Evolutionary conservation across 352 stramenopile genomes (phyloP), one percentile per base, ranked within the genome.

Genomic region (Pilasporangium apinafurcum): DNA sequence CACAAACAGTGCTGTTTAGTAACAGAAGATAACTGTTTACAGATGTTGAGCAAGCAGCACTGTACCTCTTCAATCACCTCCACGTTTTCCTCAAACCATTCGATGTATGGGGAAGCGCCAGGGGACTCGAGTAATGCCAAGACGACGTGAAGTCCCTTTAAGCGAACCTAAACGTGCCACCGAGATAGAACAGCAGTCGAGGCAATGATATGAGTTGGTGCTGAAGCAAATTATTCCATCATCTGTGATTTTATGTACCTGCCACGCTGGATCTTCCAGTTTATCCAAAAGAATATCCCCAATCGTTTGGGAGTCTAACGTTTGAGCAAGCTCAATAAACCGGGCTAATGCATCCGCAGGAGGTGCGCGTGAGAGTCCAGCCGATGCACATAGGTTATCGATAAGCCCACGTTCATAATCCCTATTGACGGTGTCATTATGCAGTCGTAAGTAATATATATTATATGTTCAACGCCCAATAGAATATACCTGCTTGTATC

Each of bases 321-420:
- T 92, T 53, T 95, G 82, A 14, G 83, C 83, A 48, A 95, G 62
- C 28, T 95, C 80, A 14, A 95, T 67, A 48, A 95, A 95, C 1
- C 83, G 70, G 53, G 86, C 86, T 8, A 95, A 51, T 10, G 64
- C 78, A 48, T 95, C 83, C 5, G 78, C 56, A 14, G 83, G 79
- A 8, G 83, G 81, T 9, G 80, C 83, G 10, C 81, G 78, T 0
- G 81, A 74, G 2, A 95, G 61, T 4, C 83, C 83, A 24, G 70
- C 81, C 2, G 83, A 77, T 7, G 79, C 76, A 26, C 80, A 92
- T 13, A 95, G 60, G 24, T 72, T 84, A 41, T 95, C 83, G 44
- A 95, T 92, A 50, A 95, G 64, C 12, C 74, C 80, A 16, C 81
- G 80, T 48, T 92, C 83, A 47, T 95, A 95, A 20, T 92, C 78